These are phyloP conservation scores for Wallacemonas sp. DNA, from an alignment of 208 protist genomes.

Conservation along the genomic window DNA sequence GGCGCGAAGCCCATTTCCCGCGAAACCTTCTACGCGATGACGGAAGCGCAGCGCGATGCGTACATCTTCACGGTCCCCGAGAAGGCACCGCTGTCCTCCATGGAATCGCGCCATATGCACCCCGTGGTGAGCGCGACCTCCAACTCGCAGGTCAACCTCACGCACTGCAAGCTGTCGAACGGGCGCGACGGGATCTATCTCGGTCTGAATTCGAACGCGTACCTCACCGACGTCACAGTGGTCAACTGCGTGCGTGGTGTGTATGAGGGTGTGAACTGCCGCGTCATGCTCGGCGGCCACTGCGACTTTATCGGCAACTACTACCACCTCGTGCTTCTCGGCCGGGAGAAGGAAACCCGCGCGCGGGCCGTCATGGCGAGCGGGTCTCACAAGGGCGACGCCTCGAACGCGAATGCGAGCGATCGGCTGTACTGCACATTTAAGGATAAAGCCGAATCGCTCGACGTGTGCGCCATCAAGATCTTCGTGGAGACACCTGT, in stretches of 20 bases:
- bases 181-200: constrained; percentile 70
- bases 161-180: constrained; percentile 46
- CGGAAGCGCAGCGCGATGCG: neutral
- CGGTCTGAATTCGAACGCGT: constrained; percentile 45
- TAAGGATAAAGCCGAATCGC: neutral
- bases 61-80: neutral
- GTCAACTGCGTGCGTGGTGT: constrained; percentile 61
- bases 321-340: constrained; percentile 61
- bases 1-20: neutral
- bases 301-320: constrained; percentile 55
- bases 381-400: neutral
- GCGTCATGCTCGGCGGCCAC: constrained; percentile 14
- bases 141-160: constrained; percentile 35
- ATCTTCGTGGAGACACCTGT: constrained; percentile 22
- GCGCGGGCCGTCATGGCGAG: neutral
- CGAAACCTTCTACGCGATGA: neutral
- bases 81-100: neutral
- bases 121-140: constrained; percentile 49
- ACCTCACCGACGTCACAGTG: constrained; percentile 29
- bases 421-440: constrained; percentile 14
- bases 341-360: constrained; percentile 23
- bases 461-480: constrained; percentile 24
- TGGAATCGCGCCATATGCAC: constrained; percentile 1
- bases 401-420: neutral
- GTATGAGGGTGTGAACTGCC: constrained; percentile 69